Evolutionary conservation across 306 rosid species (phyloP), one percentile per base, ranked within the genome.

Genomic region (Chamaecrista fasciculata): DNA sequence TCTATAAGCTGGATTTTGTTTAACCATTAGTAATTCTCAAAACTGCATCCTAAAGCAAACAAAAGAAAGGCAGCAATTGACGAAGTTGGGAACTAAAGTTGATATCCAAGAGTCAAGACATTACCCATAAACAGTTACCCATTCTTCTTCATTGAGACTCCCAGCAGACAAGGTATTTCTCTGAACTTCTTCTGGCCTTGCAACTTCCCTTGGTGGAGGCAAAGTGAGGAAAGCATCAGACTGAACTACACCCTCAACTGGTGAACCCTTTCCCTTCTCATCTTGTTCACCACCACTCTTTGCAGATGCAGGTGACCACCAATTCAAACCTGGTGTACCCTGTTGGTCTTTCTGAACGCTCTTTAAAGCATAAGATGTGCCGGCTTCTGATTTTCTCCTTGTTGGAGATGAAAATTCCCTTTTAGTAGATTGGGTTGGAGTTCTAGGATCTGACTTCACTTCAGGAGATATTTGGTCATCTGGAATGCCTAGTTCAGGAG

Each of bases 91-190:
- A 33, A 19, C 66, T 66, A 39, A 42, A 64, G 62, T 47, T 16
- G 8, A 47, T 76, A 72, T 72, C 43, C 33, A 33, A 47, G 77
- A 74, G 74, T 48, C 33, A 61, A 71, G 71, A 23, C 70, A 78
- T 71, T 91, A 94, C 98, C 98, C 97, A 44, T 89, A 91, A 67
- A 95, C 95, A 39, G 97, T 95, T 36, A 95, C 86, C 99, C 99
- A 95, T 81, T 95, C 99, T 74, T 89, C 99, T 77, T 89, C 97
- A 3, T 89, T 81, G 76, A 84, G 82, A 79, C 84, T 84, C 59
- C 89, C 91, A 3, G 88, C 76, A 33, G 96, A 89, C 66, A 87
- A 70, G 36, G 86, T 81, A 79, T 75, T 91, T 73, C 92, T 89
- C 60, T 85, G 94, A 76, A 84, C 79, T 79, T 88, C 95, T 0